Evolutionary conservation across 345 rosid species (phyloP), one percentile per base, ranked within the genome.

Genomic region (Erodium maritimum): DNA sequence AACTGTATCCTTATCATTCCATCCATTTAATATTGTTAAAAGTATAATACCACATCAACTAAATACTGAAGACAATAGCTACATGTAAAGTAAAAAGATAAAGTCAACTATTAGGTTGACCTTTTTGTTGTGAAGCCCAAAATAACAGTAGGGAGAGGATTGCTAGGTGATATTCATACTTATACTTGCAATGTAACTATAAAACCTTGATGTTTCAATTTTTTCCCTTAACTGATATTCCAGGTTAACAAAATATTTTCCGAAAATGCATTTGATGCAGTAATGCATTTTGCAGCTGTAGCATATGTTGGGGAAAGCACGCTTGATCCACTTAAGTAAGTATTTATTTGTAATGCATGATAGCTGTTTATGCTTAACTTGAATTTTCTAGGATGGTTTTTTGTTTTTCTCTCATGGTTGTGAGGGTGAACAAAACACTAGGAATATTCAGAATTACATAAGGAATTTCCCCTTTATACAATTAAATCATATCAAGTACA

Each of bases 251-350:
- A 80, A 69, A 65, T 93, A 66, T 93, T 89, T 77, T 78, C 85
- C 10, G 90, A 85, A 71, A 93, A 93, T 64, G 96, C 91, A 21
- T 93, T 93, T 71, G 96, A 93, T 72, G 99, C 97, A 20, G 97
- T 89, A 62, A 93, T 93, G 75, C 99, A 93, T 82, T 93, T 93
- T 78, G 99, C 99, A 14, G 99, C 99, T 10, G 99, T 93, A 66
- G 99, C 99, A 7, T 93, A 89, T 77, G 97, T 93, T 57, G 99
- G 97, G 61, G 99, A 93, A 76, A 93, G 99, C 80, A 89, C 99
- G 4, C 71, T 82, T 50, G 80, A 93, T 69, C 99, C 99, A 76
- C 83, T 93, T 11, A 89, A 82, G 99, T 93, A 72, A 77, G 86
- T 67, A 34, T 55, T 65, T 52, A 54, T 62, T 0, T 55, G 51